Base-by-base conservation (phyloP, 2,329 filamentous ascomycete species). In the Trichoderma sp. region DNA sequence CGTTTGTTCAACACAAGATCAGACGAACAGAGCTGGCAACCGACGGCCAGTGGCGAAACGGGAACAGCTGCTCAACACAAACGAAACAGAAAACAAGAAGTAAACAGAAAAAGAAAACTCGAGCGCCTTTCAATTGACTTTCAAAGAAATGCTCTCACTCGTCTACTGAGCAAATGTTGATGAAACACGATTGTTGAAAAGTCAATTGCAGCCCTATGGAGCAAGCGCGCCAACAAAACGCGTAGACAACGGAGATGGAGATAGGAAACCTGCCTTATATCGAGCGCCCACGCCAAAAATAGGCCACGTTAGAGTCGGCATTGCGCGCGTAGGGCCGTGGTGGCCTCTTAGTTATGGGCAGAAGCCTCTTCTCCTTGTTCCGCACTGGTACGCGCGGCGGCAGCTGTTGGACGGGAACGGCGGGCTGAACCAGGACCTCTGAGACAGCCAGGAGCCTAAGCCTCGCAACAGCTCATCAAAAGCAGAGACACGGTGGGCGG, bases 241-340 rank as follows among this genome's bases (percentile, higher is more conserved):
- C 28, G 54, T 49, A 21, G 18, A 56, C 0, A 11, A 51, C 26
- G 18, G 49, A 59, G 43, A 60, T 14, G 21, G 32, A 39, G 43
- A 7, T n/a, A n/a, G 26, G 54, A 21, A 59, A 64, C 67, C 65
- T 65, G 60, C 67, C 67, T 59, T 69, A 59, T 69, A 69, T 59
- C 51, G 56, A 21, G 30, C 54, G 32, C 11, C 60, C 52, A 21
- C 4, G 32, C 60, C 51, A 52, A 65, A 65, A 59, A 65, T 39
- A 37, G 67, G 56, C 65, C 56, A 60, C 3, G 59, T 13, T 16
- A 56, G 26, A 30, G 32, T 24, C 21, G 49, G 32, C 61, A 65
- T 65, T 11, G 32, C 46, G 61, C 30, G 49, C 51, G 37, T 32
- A 43, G 39, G 39, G 39, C 39, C 18, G 16, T 43, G 5, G 5